A percentile compares a stretch with the other conserved stretches of the same genome.
Evolutionary conservation across 495 filamentous ascomycete species (phyloP).

Genomic region (Apiosordaria backusii): DNA sequence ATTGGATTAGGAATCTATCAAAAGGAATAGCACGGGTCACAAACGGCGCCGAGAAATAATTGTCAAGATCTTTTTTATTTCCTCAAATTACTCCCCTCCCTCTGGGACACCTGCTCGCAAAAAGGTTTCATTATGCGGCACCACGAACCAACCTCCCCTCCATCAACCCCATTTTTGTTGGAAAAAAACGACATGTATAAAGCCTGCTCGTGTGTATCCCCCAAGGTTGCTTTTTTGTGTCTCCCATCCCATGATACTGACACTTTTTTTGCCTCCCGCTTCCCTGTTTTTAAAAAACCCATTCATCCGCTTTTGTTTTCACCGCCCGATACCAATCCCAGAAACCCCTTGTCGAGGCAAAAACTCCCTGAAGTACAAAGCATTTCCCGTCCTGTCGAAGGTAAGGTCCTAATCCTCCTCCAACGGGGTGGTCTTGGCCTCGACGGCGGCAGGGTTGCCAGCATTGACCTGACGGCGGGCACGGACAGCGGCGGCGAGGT

Average conservation of each 20-base stretch:
- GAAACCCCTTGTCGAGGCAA: conserved; percentile 1
- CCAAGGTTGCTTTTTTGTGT: conserved; percentile 4
- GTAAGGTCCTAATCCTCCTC: conserved; percentile 41
- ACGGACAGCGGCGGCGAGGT: conserved; percentile 80
- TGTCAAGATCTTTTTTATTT: background rate
- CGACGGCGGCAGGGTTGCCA: conserved; percentile 21
- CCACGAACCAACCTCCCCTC: background rate
- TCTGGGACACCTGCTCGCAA: background rate
- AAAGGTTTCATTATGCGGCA: background rate
- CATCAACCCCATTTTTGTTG: background rate
- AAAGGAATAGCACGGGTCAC: background rate
- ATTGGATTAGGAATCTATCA: too few species aligned
- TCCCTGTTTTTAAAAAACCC: background rate
- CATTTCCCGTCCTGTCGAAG: background rate
- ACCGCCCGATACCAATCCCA: background rate
- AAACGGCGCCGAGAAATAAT: background rate
- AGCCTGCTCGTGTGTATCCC: background rate
- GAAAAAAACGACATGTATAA: background rate
- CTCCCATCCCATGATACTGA: background rate
- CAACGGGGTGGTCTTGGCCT: conserved; percentile 35
- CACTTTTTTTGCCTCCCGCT: background rate
- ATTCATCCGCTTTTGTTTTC: background rate
- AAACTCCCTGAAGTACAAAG: background rate
- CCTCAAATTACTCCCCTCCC: background rate
- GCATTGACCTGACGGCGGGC: conserved; percentile 57